Evolutionary conservation across 163 green algal species (phyloP).

Genomic region (Prototheca wickerhamii): DNA sequence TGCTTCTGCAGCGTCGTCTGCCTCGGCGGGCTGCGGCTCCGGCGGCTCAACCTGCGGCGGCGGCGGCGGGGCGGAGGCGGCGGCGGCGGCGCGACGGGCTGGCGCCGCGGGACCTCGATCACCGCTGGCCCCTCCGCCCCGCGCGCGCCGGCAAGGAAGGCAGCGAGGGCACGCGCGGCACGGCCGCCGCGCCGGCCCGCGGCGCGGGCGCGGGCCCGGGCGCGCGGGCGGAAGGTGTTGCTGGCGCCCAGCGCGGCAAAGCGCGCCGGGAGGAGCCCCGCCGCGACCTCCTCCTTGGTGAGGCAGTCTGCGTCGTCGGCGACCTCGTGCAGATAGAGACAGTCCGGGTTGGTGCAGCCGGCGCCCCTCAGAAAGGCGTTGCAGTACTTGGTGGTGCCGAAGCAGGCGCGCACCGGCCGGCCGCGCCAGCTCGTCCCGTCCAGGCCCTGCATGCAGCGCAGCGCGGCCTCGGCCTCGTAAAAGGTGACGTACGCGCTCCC

Average conservation of each 20-base stretch:
- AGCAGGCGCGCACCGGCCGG: conserved; percentile 66
- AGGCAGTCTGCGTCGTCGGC: conserved; percentile 68
- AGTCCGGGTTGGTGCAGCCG: conserved; percentile 82
- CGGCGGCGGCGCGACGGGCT: neutral
- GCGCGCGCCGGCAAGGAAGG: neutral
- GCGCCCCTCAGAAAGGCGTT: conserved; percentile 83
- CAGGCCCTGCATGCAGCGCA: conserved; percentile 70
- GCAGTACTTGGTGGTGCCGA: conserved; percentile 95
- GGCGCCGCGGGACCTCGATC: neutral
- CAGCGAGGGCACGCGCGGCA: neutral
- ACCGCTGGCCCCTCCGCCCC: conserved; percentile 3
- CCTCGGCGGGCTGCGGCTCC: too few species aligned
- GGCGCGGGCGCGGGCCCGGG: neutral
- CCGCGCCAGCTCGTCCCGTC: conserved; percentile 66
- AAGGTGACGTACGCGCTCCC: conserved; percentile 87
- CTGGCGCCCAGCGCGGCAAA: conserved; percentile 22
- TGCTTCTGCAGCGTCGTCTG: too few species aligned
- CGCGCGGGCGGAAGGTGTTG: conserved; percentile 27
- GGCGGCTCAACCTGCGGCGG: too few species aligned
- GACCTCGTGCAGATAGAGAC: conserved; percentile 88
- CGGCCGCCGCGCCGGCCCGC: neutral
- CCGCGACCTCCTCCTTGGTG: conserved; percentile 70
- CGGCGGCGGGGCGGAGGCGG: neutral
- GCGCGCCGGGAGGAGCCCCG: conserved; percentile 24
- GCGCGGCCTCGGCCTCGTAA: conserved; percentile 44